A percentile compares a stretch with the other conserved stretches of the same genome.
These are phyloP conservation scores for Geosmithia morbida DNA, from an alignment of 2,329 filamentous ascomycete genomes.

Conservation along the genomic window DNA sequence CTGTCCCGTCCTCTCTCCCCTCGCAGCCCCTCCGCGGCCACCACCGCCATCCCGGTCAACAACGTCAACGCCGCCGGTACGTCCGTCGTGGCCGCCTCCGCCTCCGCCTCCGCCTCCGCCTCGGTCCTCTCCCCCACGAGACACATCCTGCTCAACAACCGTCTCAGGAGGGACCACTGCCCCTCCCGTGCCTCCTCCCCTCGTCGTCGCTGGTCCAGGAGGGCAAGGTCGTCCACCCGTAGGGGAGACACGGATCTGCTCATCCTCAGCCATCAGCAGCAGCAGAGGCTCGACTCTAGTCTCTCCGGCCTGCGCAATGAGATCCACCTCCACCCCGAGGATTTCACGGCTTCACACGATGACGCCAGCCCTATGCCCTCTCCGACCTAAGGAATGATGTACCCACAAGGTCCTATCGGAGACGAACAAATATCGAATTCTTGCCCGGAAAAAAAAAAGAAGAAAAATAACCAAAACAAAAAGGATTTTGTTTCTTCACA, in stretches of 20 bases:
- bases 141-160: conserved; percentile 23
- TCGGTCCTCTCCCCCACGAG: conserved; percentile 23
- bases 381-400: not conserved
- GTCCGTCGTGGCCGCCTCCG: conserved; percentile 4
- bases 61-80: conserved; percentile 13
- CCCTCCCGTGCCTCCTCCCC: conserved; percentile 22
- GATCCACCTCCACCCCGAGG: conserved; percentile 8
- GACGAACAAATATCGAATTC: too few relatives aligned
- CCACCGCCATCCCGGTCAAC: not conserved
- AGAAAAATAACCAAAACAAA: too few relatives aligned
- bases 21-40: not conserved
- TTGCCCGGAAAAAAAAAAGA: too few relatives aligned
- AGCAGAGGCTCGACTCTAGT: conserved; percentile 8
- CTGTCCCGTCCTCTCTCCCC: conserved; percentile 3
- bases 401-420: too few relatives aligned
- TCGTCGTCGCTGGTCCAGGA: conserved; percentile 2
- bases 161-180: conserved; percentile 27
- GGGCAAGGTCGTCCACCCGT: not conserved
- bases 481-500: too few relatives aligned
- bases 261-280: not conserved
- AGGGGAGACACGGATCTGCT: not conserved
- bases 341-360: not conserved
- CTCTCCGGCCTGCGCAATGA: conserved; percentile 20
- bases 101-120: too few relatives aligned
- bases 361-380: not conserved